A percentile compares a stretch with the other conserved stretches of the same genome.
Conservation (phyloP, 805 yeast genomes). For the Lipomyces chichibuensis region DNA sequence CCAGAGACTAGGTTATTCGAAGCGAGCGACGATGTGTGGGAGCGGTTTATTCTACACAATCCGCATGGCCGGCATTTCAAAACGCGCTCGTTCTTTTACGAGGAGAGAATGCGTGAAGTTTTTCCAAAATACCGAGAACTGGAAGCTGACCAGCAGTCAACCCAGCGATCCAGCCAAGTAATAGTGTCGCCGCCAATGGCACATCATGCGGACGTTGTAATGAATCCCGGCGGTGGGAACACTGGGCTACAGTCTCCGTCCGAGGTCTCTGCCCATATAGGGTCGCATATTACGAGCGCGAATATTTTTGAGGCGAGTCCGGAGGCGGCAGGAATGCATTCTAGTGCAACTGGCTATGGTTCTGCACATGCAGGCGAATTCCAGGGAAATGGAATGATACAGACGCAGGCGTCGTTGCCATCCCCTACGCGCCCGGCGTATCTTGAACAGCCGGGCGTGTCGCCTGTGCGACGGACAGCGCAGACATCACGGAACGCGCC, state of each 20-base stretch:
- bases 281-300: neutral
- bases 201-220: neutral
- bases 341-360: neutral
- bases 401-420: neutral
- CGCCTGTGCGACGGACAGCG: neutral
- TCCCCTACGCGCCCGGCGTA: neutral
- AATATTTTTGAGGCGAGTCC: constrained; percentile 3
- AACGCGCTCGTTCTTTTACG: constrained; percentile 18
- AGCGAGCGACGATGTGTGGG: constrained; percentile 26
- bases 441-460: neutral
- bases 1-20: constrained; percentile 15
- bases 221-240: neutral
- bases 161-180: neutral
- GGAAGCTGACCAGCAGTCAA: neutral
- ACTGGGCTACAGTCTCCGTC: neutral
- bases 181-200: constrained; percentile 4
- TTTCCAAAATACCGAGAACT: constrained; percentile 15
- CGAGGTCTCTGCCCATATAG: neutral
- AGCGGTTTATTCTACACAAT: constrained; percentile 10
- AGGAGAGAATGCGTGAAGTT: constrained; percentile 18
- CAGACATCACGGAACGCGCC: neutral
- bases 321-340: neutral
- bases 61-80: constrained; percentile 17
- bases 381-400: neutral
- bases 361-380: neutral